phyloP scores from a whole-genome alignment of 2,329 filamentous ascomycete genomes.

The Stachybotrys chartarum region DNA sequence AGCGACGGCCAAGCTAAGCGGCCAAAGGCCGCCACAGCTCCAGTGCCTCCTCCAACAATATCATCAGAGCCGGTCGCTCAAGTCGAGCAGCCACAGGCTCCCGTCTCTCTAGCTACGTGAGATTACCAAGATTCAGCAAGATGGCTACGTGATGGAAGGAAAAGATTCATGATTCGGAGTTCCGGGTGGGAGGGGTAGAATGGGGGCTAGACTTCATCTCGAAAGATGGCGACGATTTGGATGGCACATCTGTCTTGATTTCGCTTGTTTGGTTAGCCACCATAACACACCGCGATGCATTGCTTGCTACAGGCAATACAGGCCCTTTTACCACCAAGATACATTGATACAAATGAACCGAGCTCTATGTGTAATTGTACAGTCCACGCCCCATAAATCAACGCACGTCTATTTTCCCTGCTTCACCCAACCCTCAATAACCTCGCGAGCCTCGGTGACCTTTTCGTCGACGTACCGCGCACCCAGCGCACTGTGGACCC shows the following conservation, averaged over 20 bases:
- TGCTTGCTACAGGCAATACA: no score
- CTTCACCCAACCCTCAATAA: slow-evolving; percentile 82
- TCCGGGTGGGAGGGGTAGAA: no score
- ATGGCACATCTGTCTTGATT: no score
- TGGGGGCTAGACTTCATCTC: no score
- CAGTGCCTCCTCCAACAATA: neutral
- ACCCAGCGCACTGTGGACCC: slow-evolving; percentile 65
- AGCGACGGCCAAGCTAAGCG: neutral
- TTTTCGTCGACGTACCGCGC: slow-evolving; percentile 72
- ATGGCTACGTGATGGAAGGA: neutral
- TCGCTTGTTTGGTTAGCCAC: no score
- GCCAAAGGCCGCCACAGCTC: neutral
- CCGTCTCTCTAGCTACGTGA: neutral
- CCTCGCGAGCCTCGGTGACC: slow-evolving; percentile 67
- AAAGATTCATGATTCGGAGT: neutral
- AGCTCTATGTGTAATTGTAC: slow-evolving; percentile 30
- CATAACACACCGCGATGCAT: no score
- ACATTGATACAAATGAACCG: slow-evolving; percentile 21
- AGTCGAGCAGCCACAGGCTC: neutral
- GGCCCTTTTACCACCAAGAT: neutral
- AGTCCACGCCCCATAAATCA: slow-evolving; percentile 15
- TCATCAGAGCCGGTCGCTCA: neutral
- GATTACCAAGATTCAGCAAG: neutral
- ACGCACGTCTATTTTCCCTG: slow-evolving; percentile 62
- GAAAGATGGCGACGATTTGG: no score